phyloP scores from a whole-genome alignment of 768 basidiomycete species.

The Termitomyces sp. region DNA sequence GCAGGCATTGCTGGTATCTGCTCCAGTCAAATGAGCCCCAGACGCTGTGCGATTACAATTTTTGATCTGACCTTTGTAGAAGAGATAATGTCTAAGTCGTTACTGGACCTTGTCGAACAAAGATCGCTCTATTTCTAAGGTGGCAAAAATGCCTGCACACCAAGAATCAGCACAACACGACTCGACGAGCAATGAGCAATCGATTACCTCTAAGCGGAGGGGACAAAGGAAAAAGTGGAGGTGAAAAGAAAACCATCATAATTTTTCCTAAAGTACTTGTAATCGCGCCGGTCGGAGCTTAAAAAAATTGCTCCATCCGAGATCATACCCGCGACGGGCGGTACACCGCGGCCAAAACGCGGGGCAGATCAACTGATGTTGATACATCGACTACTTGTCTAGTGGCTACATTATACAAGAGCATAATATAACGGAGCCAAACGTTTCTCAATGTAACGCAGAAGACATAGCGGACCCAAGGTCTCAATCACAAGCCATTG shows the following conservation, averaged over 20 bases:
- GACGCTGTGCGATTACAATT: background rate
- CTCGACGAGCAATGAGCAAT: slow-evolving; percentile 1
- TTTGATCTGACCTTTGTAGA: slow-evolving; percentile 31
- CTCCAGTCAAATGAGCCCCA: slow-evolving; percentile 3
- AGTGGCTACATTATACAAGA: too few species aligned
- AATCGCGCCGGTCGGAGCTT: slow-evolving; percentile 31
- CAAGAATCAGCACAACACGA: slow-evolving; percentile 4
- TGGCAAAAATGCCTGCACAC: slow-evolving; percentile 25
- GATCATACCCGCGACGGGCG: slow-evolving; percentile 17
- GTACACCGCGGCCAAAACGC: slow-evolving; percentile 6
- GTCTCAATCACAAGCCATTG: background rate
- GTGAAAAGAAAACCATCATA: slow-evolving; percentile 24
- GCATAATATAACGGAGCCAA: too few species aligned
- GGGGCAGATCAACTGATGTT: slow-evolving; percentile 11
- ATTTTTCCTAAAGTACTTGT: slow-evolving; percentile 25
- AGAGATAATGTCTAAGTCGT: slow-evolving; percentile 31
- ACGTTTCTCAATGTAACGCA: too few species aligned
- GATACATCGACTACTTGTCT: background rate
- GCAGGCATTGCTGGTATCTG: slow-evolving; percentile 75
- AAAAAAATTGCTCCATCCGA: slow-evolving; percentile 32
- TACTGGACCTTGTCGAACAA: slow-evolving; percentile 52
- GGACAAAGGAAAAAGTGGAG: slow-evolving; percentile 29
- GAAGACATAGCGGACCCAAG: too few species aligned
- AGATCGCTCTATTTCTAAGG: slow-evolving; percentile 59
- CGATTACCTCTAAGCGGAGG: slow-evolving; percentile 35